Conservation (phyloP, 2,329 filamentous ascomycete species). For the Calonectria naviculata region DNA sequence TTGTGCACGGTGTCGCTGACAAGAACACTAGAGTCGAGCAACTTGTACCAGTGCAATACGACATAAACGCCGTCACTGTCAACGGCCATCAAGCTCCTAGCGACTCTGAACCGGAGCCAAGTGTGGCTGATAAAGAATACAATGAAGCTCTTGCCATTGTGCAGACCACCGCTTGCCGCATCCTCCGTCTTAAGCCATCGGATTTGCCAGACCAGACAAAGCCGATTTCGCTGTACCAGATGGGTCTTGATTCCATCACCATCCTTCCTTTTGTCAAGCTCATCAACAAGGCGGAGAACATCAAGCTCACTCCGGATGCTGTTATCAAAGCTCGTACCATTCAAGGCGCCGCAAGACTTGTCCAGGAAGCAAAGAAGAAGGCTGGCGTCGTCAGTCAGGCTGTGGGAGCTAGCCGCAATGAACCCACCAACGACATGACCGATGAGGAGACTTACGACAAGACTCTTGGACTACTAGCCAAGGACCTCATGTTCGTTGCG, state of each 20-base stretch:
- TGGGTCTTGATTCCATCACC: not conserved
- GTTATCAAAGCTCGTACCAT: not conserved
- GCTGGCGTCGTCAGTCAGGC: too few species aligned
- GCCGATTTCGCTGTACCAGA: not conserved
- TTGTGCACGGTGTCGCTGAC: not conserved
- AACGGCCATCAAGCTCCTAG: not conserved
- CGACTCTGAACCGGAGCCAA: too few species aligned
- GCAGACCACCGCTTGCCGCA: too few species aligned
- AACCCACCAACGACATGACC: too few species aligned
- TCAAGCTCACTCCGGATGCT: not conserved
- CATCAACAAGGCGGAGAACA: not conserved
- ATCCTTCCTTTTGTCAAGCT: not conserved
- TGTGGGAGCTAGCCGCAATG: not conserved
- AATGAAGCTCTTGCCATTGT: not conserved
- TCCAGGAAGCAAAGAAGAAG: not conserved
- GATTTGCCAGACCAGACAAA: not conserved
- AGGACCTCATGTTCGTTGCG: not conserved
- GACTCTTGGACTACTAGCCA: not conserved
- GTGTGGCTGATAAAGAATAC: not conserved
- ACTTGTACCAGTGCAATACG: not conserved
- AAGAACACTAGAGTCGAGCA: not conserved
- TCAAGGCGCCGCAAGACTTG: not conserved
- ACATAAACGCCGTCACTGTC: too few species aligned
- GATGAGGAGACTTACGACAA: not conserved
- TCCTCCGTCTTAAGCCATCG: not conserved